Percentiles rank a stretch among this genome's conserved stretches.
These are phyloP conservation scores for Rheum nobile DNA, from an alignment of 148 eudicot species.

Conservation along the genomic window DNA sequence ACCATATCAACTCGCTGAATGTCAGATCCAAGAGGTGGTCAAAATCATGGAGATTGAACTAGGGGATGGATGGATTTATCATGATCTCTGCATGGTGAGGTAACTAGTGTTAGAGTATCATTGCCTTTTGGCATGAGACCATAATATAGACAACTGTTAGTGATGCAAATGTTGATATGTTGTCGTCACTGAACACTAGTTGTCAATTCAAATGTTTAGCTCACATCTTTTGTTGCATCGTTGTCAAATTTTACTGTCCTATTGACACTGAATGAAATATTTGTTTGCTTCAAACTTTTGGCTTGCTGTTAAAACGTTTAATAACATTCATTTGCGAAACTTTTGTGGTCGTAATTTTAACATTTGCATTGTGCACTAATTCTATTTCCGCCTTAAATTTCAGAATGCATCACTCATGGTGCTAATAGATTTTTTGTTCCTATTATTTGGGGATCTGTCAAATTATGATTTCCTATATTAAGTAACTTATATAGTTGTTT, in stretches of 20 bases:
- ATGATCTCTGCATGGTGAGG: conserved; percentile 52
- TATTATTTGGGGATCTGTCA: not conserved
- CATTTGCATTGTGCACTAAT: too few relatives aligned
- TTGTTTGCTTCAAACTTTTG: too few relatives aligned
- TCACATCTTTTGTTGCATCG: not conserved
- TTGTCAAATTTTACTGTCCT: too few relatives aligned
- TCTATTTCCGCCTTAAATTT: too few relatives aligned
- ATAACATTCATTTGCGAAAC: too few relatives aligned
- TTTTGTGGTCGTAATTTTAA: too few relatives aligned
- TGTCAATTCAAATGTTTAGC: not conserved
- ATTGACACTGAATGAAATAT: too few relatives aligned
- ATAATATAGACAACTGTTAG: not conserved
- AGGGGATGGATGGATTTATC: conserved; percentile 80
- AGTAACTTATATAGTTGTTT: too few relatives aligned
- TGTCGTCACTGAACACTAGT: not conserved
- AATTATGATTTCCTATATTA: not conserved
- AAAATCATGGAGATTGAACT: too few relatives aligned
- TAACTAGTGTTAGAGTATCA: not conserved
- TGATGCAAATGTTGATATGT: not conserved
- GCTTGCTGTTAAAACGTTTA: too few relatives aligned
- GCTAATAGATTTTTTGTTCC: not conserved
- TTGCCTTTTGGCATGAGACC: not conserved
- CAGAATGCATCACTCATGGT: not conserved
- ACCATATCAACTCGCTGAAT: not conserved
- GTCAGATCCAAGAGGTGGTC: conserved; percentile 67